phyloP scores from a whole-genome alignment of 345 rosid species.

The Eucalyptus erythrocorys region DNA sequence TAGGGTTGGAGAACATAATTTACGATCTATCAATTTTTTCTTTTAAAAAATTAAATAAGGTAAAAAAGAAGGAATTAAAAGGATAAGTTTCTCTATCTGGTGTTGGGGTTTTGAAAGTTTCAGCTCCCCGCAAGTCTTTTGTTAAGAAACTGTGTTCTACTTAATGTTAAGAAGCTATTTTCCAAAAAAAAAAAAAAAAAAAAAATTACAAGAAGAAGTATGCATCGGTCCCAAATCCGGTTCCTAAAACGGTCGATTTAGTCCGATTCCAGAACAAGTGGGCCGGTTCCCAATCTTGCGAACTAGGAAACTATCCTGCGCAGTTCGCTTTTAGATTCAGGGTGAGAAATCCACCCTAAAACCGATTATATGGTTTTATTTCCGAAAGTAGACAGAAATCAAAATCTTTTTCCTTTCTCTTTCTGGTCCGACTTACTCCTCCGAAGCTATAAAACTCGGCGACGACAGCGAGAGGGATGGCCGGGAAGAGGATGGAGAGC shows the following conservation, averaged over 20 bases:
- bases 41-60: neutral
- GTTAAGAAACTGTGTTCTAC: neutral
- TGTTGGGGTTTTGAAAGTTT: neutral
- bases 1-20: neutral
- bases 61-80: neutral
- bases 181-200: too few species aligned
- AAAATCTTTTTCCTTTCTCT: neutral
- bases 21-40: neutral
- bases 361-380: neutral
- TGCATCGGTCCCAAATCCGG: neutral
- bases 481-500: slow-evolving; percentile 62
- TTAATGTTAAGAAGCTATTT: neutral
- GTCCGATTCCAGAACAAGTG: neutral
- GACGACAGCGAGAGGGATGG: slow-evolving; percentile 63
- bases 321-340: neutral
- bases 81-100: neutral
- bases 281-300: neutral
- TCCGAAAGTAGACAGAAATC: neutral
- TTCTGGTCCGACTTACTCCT: slow-evolving; percentile 12
- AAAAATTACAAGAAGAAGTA: neutral
- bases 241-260: neutral
- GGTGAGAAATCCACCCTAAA: neutral
- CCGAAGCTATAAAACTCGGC: slow-evolving; percentile 43
- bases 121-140: neutral
- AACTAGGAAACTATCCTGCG: too few species aligned